Conservation (phyloP, 148 eudicot genomes). For the Chenopodium album region DNA sequence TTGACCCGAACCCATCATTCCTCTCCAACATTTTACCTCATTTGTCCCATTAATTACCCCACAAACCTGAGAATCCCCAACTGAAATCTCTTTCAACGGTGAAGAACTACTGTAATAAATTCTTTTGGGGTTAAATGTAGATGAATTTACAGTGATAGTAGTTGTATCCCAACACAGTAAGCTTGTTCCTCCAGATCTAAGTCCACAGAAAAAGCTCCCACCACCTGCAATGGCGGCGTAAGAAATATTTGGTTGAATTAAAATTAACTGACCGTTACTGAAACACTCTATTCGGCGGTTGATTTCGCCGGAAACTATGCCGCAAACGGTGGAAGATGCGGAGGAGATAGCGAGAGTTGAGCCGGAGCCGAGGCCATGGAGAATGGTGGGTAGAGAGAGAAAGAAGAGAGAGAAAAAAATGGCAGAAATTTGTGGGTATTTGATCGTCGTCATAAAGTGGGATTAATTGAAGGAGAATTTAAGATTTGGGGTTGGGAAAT, state of each 20-base stretch:
- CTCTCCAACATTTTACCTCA: constrained; percentile 38
- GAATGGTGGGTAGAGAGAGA: constrained; percentile 19
- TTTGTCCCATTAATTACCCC: constrained; percentile 37
- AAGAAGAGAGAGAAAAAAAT: constrained; percentile 27
- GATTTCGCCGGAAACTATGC: constrained; percentile 47
- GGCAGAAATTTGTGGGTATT: neutral
- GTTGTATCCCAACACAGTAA: constrained; percentile 69
- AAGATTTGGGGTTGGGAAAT: neutral
- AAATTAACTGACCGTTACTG: constrained; percentile 8
- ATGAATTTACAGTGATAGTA: constrained; percentile 2
- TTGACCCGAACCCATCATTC: constrained; percentile 21
- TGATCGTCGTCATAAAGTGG: constrained; percentile 44
- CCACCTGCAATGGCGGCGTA: constrained; percentile 73
- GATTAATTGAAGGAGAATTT: neutral
- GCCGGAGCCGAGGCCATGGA: constrained; percentile 46
- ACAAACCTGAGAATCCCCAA: constrained; percentile 68
- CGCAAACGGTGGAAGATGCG: constrained; percentile 57
- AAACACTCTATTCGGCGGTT: constrained; percentile 56
- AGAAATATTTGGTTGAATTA: constrained; percentile 45
- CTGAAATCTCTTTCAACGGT: constrained; percentile 39
- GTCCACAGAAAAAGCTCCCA: constrained; percentile 58
- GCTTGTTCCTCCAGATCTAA: constrained; percentile 58
- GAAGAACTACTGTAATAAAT: constrained; percentile 36
- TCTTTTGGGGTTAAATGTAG: constrained; percentile 50
- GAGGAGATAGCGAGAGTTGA: constrained; percentile 49